Evolutionary conservation across 257 asterid species (phyloP).

Genomic region (Parsonsia alboflavescens): DNA sequence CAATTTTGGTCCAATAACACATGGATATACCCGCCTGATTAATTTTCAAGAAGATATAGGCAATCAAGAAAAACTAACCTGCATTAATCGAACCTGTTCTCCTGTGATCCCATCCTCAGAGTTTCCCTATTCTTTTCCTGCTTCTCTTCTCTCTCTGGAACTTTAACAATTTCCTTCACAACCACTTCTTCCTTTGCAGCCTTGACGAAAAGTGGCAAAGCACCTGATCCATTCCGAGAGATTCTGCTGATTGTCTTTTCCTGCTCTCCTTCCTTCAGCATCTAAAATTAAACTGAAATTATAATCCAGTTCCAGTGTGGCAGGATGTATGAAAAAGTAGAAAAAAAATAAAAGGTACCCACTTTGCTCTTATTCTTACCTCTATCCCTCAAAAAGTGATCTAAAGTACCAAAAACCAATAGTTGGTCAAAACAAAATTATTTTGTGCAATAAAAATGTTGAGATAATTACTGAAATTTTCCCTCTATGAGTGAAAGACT

Average conservation of each 20-base stretch:
- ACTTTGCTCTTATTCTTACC: neutral
- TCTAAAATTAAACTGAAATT: slow-evolving; percentile 29
- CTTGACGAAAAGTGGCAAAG: slow-evolving; percentile 49
- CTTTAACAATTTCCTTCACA: slow-evolving; percentile 56
- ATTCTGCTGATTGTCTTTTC: slow-evolving; percentile 51
- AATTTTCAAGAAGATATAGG: neutral
- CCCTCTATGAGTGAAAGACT: neutral
- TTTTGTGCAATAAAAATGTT: neutral
- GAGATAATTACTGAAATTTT: neutral
- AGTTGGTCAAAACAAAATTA: slow-evolving; percentile 11
- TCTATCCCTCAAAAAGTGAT: neutral
- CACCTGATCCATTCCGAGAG: slow-evolving; percentile 49
- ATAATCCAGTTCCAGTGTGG: neutral
- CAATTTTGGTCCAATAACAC: neutral
- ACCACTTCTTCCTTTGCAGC: slow-evolving; percentile 47
- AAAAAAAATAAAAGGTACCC: neutral
- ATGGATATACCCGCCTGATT: neutral
- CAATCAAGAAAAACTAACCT: slow-evolving; percentile 40
- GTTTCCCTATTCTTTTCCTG: slow-evolving; percentile 38
- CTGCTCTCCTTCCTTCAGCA: slow-evolving; percentile 64
- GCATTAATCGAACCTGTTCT: slow-evolving; percentile 72
- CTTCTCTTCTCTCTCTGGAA: slow-evolving; percentile 36
- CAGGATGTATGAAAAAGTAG: neutral
- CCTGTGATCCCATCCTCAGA: slow-evolving; percentile 82
- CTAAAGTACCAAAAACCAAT: neutral